phyloP scores from a whole-genome alignment of 306 rosid genomes.

The Casuarina glauca region DNA sequence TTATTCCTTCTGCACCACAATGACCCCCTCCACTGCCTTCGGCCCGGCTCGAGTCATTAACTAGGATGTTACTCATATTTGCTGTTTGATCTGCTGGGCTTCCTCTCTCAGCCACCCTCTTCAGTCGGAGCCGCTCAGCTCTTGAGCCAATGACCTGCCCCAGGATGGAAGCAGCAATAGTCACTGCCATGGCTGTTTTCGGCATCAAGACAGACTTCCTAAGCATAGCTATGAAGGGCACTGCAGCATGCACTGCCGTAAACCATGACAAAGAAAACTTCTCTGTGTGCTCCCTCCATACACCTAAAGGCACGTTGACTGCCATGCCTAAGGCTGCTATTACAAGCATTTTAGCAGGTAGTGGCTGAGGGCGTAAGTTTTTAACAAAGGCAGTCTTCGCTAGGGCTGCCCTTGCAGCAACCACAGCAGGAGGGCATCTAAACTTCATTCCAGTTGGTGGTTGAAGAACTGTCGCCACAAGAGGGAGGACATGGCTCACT shows the following conservation, averaged over 20 bases:
- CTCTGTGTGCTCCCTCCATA: conserved; percentile 80
- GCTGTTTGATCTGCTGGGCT: conserved; percentile 17
- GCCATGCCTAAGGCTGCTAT: conserved; percentile 87
- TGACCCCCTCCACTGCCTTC: conserved; percentile 35
- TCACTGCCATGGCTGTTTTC: conserved; percentile 81
- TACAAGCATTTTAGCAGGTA: conserved; percentile 78
- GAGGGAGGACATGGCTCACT: conserved; percentile 67
- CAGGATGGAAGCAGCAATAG: conserved; percentile 70
- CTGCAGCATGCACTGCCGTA: conserved; percentile 80
- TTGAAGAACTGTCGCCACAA: conserved; percentile 62
- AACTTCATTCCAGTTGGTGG: conserved; percentile 70
- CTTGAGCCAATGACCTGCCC: conserved; percentile 88
- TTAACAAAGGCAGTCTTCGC: conserved; percentile 74
- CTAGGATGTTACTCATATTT: conserved; percentile 26
- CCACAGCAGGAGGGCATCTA: conserved; percentile 74
- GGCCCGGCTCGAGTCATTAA: conserved; percentile 24
- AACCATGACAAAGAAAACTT: conserved; percentile 80
- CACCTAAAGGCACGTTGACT: conserved; percentile 71
- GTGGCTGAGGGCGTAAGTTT: conserved; percentile 82
- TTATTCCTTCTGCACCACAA: conserved; percentile 50
- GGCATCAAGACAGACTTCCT: conserved; percentile 83
- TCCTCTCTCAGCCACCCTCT: conserved; percentile 53
- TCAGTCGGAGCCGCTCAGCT: conserved; percentile 70
- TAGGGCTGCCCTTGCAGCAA: conserved; percentile 90
- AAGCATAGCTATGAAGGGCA: conserved; percentile 82